Evolutionary conservation across 2,329 filamentous ascomycete species (phyloP), one percentile per base, ranked within the genome.

Genomic region (Fusarium sp.): DNA sequence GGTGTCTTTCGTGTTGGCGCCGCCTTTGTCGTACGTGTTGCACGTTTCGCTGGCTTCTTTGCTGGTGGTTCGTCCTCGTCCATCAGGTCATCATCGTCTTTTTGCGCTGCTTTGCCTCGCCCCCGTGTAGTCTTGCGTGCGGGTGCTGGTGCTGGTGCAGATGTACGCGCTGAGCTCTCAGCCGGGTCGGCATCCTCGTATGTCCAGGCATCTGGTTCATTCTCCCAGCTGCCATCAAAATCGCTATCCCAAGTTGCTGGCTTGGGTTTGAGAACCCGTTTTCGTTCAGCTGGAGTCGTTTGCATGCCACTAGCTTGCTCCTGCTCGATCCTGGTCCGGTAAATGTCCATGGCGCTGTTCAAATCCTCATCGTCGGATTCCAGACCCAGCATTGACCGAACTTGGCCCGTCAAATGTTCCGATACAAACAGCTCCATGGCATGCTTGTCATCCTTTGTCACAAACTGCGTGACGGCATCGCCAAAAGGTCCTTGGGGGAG

Each of bases 361-460:
- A 97, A 84, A 34, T 93, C 91, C 56, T 83, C 82, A 34, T 91
- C 89, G 18, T 92, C 89, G 0, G 87, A 85, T 47, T 92, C 89
- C 7, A 94, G 81, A 1, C 86, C 83, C 36, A 95, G 83, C 75
- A 95, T 85, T 66, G 92, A 88, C 71, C 90, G 90, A 16, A 95
- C 87, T 75, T 94, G 92, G 23, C 87, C 89, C 3, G 88, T 86
- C 3, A 95, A 82, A 13, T 91, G 92, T 34, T 94, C 91, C 23
- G 87, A 88, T 10, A 95, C 91, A 73, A 95, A 95, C 44, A 90
- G 84, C 76, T 95, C 90, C 90, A 98, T 94, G 3, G 94, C 94
- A 74, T 96, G 91, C 77, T 95, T 97, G 82, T 99, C 96, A 71
- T 97, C 94, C 73, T 98, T 98, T 78, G 95, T 91, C 28, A 99